phyloP scores from a whole-genome alignment of 2,329 filamentous ascomycete species.

The Verticillium nubilum region DNA sequence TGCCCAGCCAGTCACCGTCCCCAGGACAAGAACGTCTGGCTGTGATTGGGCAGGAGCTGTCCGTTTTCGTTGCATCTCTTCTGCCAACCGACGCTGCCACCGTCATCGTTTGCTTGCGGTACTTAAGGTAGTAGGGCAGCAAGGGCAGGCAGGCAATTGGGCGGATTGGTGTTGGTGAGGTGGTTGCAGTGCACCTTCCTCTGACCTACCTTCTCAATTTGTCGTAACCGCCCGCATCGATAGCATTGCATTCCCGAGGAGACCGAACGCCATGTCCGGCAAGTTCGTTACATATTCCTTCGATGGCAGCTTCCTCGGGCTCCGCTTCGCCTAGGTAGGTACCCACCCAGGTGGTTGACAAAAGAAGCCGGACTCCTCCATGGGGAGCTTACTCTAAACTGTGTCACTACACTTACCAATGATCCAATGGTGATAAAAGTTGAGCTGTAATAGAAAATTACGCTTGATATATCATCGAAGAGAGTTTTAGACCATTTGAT shows the following conservation, averaged over 20 bases:
- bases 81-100: not conserved
- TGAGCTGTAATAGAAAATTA: too few relatives aligned
- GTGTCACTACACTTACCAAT: too few relatives aligned
- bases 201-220: not conserved
- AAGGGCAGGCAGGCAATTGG: not conserved
- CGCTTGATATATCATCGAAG: too few relatives aligned
- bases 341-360: too few relatives aligned
- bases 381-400: too few relatives aligned
- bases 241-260: not conserved
- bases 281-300: not conserved
- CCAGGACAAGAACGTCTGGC: not conserved
- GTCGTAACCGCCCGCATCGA: not conserved
- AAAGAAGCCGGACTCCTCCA: too few relatives aligned
- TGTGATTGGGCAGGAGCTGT: not conserved
- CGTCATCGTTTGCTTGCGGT: not conserved
- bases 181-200: not conserved
- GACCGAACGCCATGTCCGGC: not conserved
- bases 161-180: not conserved
- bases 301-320: not conserved
- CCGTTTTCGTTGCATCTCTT: not conserved
- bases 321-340: not conserved
- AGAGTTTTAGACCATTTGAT: too few relatives aligned
- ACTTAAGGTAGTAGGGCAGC: too few relatives aligned
- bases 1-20: not conserved
- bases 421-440: too few relatives aligned